phyloP scores from a whole-genome alignment of 2,329 filamentous ascomycete species.

The Trichoderma hamatum region DNA sequence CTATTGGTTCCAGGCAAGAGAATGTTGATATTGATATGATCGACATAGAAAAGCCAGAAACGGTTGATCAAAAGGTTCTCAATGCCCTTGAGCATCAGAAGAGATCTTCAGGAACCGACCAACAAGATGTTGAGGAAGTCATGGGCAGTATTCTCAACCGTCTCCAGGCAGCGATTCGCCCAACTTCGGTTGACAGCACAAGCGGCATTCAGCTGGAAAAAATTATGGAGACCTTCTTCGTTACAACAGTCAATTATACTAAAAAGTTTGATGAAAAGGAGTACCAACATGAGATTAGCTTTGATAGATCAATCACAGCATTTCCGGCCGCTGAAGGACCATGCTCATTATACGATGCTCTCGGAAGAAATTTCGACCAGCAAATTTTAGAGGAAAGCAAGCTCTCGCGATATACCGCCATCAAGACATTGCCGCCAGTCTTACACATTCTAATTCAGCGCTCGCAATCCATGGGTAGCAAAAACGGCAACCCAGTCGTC shows the following conservation, averaged over 20 bases:
- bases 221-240: conserved; percentile 72
- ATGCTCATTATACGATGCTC: conserved; percentile 76
- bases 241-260: conserved; percentile 63
- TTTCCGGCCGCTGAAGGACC: conserved; percentile 54
- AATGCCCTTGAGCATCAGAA: conserved; percentile 51
- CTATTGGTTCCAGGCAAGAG: conserved; percentile 4
- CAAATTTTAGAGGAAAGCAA: conserved; percentile 71
- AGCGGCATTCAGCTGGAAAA: conserved; percentile 79
- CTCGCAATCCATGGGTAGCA: conserved; percentile 71
- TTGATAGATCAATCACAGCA: conserved; percentile 66
- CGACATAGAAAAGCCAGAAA: conserved; percentile 39
- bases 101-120: conserved; percentile 60
- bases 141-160: conserved; percentile 91
- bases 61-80: conserved; percentile 51
- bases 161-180: conserved; percentile 82
- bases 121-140: conserved; percentile 96
- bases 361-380: conserved; percentile 83
- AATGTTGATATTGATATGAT: conserved; percentile 37
- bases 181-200: conserved; percentile 62
- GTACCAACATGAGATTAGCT: conserved; percentile 51
- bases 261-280: conserved; percentile 52
- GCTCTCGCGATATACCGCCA: conserved; percentile 67
- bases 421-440: conserved; percentile 77
- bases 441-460: conserved; percentile 89
- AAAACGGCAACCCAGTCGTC: conserved; percentile 75